Evolutionary conservation across 2,329 filamentous ascomycete species (phyloP), one percentile per base, ranked within the genome.

Genomic region (Pestalotiopsis fici): DNA sequence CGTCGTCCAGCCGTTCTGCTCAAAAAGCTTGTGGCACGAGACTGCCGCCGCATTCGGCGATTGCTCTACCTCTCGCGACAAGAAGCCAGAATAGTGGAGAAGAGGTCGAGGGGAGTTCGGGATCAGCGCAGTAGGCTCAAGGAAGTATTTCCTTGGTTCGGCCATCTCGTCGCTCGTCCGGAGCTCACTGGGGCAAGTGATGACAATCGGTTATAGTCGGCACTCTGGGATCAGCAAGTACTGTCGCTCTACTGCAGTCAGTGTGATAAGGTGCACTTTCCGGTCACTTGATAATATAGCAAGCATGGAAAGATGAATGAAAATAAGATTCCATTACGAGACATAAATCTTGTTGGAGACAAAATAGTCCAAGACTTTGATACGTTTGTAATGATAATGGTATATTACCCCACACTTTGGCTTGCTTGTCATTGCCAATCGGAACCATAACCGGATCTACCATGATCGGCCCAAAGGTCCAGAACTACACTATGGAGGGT

Each of bases 1-100:
- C 54, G 66, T 64, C 67, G 57, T 59, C 69, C 39, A 74, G 80
- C 75, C 74, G 21, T 65, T 57, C 15, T 18, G 12, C 13, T 37
- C 37, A 59, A 57, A 65, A 2, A 65, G 50, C 18, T 59, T 54
- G 23, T 37, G 27, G 31, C 50, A 57, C 6, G 27, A 39, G 21
- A 31, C 25, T 21, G 63, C 63, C 1, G 63, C 63, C 31, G 13
- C 23, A 35, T 59, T 57, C 18, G 63, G 63, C 21, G 50, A 57
- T 21, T 59, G 2, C 31, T 39, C 18, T 12, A 27, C 13, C 23
- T 65, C 63, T 11, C 35, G 27, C 28, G 63, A 57, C 5, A 65
- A 25, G 23, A 65, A 31, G 18, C 63, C 54, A 7, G 50, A 21
- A 23, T 65, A 65, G 35, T 65, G 35, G 13, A 65, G 50, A 50